Conservation (phyloP, 2,329 filamentous ascomycete genomes). For the Penicillium sp. region DNA sequence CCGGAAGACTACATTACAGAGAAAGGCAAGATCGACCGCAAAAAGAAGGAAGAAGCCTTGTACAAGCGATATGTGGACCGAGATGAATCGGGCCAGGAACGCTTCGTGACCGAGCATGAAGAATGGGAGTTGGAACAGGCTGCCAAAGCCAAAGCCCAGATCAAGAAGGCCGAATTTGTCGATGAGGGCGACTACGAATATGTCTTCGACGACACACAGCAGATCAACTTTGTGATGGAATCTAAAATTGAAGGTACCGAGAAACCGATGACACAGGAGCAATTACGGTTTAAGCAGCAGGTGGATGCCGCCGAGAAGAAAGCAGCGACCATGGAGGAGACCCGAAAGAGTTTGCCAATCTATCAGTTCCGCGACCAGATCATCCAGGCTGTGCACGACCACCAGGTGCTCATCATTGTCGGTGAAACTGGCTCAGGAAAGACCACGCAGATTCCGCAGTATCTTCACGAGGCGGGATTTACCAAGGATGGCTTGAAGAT, state of each 20-base stretch:
- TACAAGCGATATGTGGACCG: slow-evolving; percentile 86
- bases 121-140: slow-evolving; percentile 93
- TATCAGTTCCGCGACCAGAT: slow-evolving; percentile 83
- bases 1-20: slow-evolving; percentile 94
- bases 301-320: slow-evolving; percentile 85
- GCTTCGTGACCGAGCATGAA: slow-evolving; percentile 87
- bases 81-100: slow-evolving; percentile 81
- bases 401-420: slow-evolving; percentile 85
- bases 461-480: slow-evolving; percentile 83
- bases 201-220: slow-evolving; percentile 83
- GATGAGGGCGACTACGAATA: slow-evolving; percentile 85
- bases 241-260: slow-evolving; percentile 65
- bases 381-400: slow-evolving; percentile 74
- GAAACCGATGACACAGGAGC: slow-evolving; percentile 67
- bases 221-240: slow-evolving; percentile 78
- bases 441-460: slow-evolving; percentile 91
- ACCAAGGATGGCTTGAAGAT: slow-evolving; percentile 79
- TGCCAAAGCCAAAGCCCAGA: slow-evolving; percentile 80
- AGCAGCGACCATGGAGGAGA: slow-evolving; percentile 82
- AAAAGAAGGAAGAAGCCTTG: slow-evolving; percentile 80
- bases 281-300: slow-evolving; percentile 70
- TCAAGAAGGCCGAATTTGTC: slow-evolving; percentile 65
- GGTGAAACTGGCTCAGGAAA: slow-evolving; percentile 95
- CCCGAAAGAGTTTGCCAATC: slow-evolving; percentile 81
- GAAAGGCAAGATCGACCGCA: slow-evolving; percentile 80